Evolutionary conservation across 257 asterid genomes (phyloP), one percentile per base, ranked within the genome.

Genomic region (Mitragyna speciosa): DNA sequence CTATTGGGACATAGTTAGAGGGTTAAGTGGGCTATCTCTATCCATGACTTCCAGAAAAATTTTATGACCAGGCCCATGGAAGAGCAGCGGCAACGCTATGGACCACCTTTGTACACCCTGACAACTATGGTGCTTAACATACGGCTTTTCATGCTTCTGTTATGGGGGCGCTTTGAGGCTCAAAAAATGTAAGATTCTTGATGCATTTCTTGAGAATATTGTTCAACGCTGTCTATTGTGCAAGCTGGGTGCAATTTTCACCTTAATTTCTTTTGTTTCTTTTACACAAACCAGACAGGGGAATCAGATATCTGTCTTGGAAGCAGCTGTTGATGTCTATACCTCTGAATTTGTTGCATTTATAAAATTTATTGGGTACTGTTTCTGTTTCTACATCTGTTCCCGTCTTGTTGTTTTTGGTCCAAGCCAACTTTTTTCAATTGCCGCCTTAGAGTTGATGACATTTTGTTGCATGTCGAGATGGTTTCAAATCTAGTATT

Each of bases 61-160:
- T 83, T 86, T 79, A 68, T 82, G 77, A 31, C 75, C 87, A 95
- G 99, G 90, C 99, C 99, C 80, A 95, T 95, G 99, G 99, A 95
- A 89, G 99, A 95, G 93, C 99, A 95, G 86, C 91, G 99, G 61
- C 90, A 92, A 11, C 88, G 98, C 79, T 95, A 95, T 88, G 99
- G 99, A 67, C 98, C 99, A 73, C 97, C 97, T 78, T 86, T 95
- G 79, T 95, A 95, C 81, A 90, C 91, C 87, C 97, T 95, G 75
- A 92, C 99, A 7, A 92, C 76, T 87, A 83, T 93, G 99, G 97
- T 84, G 78, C 87, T 84, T 52, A 85, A 81, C 85, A 87, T 95
- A 84, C 92, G 97, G 66, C 89, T 92, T 70, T 87, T 85, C 82
- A 76, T 94, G 72, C 81, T 91, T 82, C 86, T 95, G 78, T 89